Conservation (phyloP, 768 basidiomycete species). For the Hygrophorus russula region DNA sequence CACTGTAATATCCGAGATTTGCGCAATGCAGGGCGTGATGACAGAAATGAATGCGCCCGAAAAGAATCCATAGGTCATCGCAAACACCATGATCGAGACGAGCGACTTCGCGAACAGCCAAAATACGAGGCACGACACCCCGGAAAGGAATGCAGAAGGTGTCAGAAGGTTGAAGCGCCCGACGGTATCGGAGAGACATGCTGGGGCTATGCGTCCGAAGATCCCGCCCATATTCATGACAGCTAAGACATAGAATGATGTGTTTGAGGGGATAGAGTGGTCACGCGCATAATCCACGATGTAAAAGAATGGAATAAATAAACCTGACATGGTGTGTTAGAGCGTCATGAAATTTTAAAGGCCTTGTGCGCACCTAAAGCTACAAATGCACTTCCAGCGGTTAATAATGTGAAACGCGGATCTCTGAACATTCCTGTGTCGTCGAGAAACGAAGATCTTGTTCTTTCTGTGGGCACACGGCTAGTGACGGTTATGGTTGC, state of each 20-base stretch:
- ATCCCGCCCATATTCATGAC: slow-evolving; percentile 61
- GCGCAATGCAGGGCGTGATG: slow-evolving; percentile 55
- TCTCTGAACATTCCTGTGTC: slow-evolving; percentile 33
- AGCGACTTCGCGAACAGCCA: slow-evolving; percentile 41
- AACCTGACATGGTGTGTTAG: slow-evolving; percentile 25
- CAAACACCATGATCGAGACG: slow-evolving; percentile 35
- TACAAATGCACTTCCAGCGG: slow-evolving; percentile 43
- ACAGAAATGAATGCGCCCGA: slow-evolving; percentile 62
- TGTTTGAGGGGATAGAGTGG: slow-evolving; percentile 24
- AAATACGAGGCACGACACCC: slow-evolving; percentile 43
- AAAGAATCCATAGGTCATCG: slow-evolving; percentile 48
- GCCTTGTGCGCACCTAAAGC: slow-evolving; percentile 39
- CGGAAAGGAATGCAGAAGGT: slow-evolving; percentile 52
- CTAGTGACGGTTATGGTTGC: slow-evolving; percentile 38
- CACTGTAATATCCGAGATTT: slow-evolving; percentile 47
- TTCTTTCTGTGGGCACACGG: slow-evolving; percentile 16
- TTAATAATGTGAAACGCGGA: slow-evolving; percentile 38
- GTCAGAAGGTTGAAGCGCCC: slow-evolving; percentile 59
- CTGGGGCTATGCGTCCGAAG: slow-evolving; percentile 52
- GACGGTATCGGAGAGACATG: slow-evolving; percentile 50
- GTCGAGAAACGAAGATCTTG: slow-evolving; percentile 15
- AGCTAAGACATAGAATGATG: slow-evolving; percentile 46
- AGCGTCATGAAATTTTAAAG: background rate
- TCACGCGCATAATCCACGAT: slow-evolving; percentile 48
- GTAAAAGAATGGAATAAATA: slow-evolving; percentile 67